Conservation (phyloP, 2,329 filamentous ascomycete genomes). For the Colletotrichum karsti region DNA sequence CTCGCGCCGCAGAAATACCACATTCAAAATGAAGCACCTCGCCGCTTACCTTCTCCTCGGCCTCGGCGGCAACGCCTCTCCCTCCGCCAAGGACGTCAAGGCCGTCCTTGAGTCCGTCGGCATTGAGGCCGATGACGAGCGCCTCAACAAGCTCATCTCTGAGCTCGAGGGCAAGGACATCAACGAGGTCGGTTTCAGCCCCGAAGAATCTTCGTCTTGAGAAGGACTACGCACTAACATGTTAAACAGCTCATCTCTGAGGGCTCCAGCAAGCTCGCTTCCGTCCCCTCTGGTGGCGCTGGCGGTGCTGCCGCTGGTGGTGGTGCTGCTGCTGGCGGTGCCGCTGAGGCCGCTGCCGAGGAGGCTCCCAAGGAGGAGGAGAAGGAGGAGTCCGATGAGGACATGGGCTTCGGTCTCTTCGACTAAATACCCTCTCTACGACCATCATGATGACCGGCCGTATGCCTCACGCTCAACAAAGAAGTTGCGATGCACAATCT, state of each 20-base stretch:
- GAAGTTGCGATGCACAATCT: slow-evolving; percentile 39
- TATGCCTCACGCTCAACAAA: slow-evolving; percentile 41
- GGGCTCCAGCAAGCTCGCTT: slow-evolving; percentile 93
- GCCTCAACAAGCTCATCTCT: slow-evolving; percentile 84
- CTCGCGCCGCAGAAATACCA: slow-evolving; percentile 41
- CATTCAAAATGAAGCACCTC: slow-evolving; percentile 97
- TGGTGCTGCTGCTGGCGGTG: slow-evolving; percentile 73
- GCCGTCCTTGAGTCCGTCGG: slow-evolving; percentile 90
- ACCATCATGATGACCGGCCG: slow-evolving; percentile 37
- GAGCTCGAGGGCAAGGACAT: slow-evolving; percentile 95
- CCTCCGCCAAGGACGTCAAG: slow-evolving; percentile 88
- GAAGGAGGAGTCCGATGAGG: slow-evolving; percentile 57
- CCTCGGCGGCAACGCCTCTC: slow-evolving; percentile 91
- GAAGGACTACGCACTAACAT: not conserved
- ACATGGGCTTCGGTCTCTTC: slow-evolving; percentile 74
- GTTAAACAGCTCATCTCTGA: slow-evolving; percentile 81
- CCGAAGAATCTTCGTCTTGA: not conserved
- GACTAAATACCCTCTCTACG: slow-evolving; percentile 61
- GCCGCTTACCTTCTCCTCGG: slow-evolving; percentile 97
- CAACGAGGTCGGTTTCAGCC: slow-evolving; percentile 75
- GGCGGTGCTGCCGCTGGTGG: slow-evolving; percentile 75
- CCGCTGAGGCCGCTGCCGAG: slow-evolving; percentile 67
- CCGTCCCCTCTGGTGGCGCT: slow-evolving; percentile 91
- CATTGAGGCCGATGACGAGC: slow-evolving; percentile 90
- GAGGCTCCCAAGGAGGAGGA: slow-evolving; percentile 77